Base-by-base conservation (phyloP, 768 basidiomycete genomes). In the Suillus plorans region DNA sequence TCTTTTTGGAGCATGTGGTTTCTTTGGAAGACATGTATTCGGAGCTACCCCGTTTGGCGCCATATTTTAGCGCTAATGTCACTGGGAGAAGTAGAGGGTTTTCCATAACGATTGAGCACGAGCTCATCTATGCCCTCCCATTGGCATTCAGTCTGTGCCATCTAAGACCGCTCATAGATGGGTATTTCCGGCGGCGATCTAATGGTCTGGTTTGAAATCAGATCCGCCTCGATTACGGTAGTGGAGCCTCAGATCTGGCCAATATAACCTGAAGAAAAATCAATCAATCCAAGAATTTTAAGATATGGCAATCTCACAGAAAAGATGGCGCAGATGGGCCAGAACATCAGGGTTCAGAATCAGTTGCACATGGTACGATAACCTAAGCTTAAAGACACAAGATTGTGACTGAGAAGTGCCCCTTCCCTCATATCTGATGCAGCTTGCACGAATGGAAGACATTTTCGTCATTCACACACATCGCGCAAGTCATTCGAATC, bases 341-440 rank as follows among this genome's bases (percentile, higher is more conserved):
- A 25, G 42, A 28, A 42, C 28, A 41, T 59, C 57, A 59, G 25
- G 58, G 41, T 59, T 31, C 12, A 39, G 2, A 16, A 42, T 42
- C 41, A 20, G 12, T 42, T 3, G 41, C 57, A 18, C 58, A 59
- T 42, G 58, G 25, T 42, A 3, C 57, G 58, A 59, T 42, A 59
- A 59, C 58, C 41, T 58, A 39, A 39, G 56, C 37, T 42, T 59
- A 59, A 44, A 28, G n/a, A 25, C 6, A 7, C 25, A 59, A 59
- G 58, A 59, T 59, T 42, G 58, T 59, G 58, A 59, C 25, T 42
- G 58, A 59, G 58, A 59, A 59, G 58, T 28, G 28, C 6, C 5
- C 9, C 14, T 42, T 42, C 25, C 14, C 28, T 10, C 25, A 31
- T 59, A 42, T 42, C 41, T 42, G 18, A 59, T 28, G 10, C 18